Base-by-base conservation (phyloP, 306 rosid genomes). In the Crotalaria pallida region DNA sequence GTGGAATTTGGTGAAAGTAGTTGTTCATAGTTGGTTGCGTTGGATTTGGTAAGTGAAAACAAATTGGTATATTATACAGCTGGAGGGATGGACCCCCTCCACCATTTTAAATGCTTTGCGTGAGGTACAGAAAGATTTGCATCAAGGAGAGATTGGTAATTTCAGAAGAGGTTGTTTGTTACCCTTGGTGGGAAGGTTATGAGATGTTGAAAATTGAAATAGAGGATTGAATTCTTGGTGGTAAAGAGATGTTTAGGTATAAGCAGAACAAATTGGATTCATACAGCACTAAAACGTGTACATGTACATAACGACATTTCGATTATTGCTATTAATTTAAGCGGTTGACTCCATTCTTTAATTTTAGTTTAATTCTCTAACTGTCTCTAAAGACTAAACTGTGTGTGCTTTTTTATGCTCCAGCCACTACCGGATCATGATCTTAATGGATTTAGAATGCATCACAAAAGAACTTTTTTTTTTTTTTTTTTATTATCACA, bases 41-140 rank as follows among this genome's bases (percentile, higher is more conserved):
- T 84, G 91, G 88, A 78, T 81, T 81, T 85, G 86, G 87, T 88
- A 69, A 81, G 84, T 70, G 67, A 67, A 78, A 77, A 57, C 29
- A 69, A 63, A 70, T 33, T 6, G 43, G 50, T 38, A 9, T 48
- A 9, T 53, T 53, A 71, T 52, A 66, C 78, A 55, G 60, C 65
- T 61, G 71, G 67, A 48, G 56, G 62, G 69, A 10, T 61, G 57
- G 73, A 5, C 4, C 22, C 67, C 57, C 77, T 63, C 41, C 10
- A 48, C 74, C 40, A 52, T 67, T 77, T 71, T 40, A 69, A 84
- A 82, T 71, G 88, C 84, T 58, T 58, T 67, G 84, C 81, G 69
- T 82, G 83, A 69, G 59, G 72, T 34, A 53, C 34, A 27, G 58
- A 41, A 38, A 52, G 36, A 4, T 67, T 21, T 72, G 79, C 45